A percentile compares a stretch with the other conserved stretches of the same genome.
Evolutionary conservation across 805 yeast species (phyloP).

Genomic region (Hanseniaspora pseudoguilliermondii): DNA sequence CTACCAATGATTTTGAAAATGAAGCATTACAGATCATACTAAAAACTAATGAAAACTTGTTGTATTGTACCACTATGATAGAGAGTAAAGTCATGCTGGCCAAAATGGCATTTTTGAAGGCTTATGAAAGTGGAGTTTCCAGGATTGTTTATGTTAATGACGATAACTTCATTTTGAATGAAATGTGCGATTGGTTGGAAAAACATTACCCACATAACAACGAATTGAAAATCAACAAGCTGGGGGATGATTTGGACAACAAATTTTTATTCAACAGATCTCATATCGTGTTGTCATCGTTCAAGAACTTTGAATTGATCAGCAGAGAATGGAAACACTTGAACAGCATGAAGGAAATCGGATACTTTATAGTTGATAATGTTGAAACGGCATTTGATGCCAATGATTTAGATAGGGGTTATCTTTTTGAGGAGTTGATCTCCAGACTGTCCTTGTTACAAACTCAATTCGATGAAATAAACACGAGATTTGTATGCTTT

Average conservation of each 20-base stretch:
- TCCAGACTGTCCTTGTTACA: slow-evolving; percentile 62
- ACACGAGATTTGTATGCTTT: slow-evolving; percentile 54
- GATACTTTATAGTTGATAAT: slow-evolving; percentile 60
- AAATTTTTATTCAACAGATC: slow-evolving; percentile 41
- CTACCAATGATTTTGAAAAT: slow-evolving; percentile 63
- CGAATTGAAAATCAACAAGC: slow-evolving; percentile 43
- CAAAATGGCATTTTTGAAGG: slow-evolving; percentile 57
- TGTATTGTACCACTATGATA: slow-evolving; percentile 65
- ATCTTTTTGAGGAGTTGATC: slow-evolving; percentile 54
- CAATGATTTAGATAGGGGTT: slow-evolving; percentile 46
- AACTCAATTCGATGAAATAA: slow-evolving; percentile 42
- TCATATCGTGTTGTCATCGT: slow-evolving; percentile 67
- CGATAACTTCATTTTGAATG: slow-evolving; percentile 41
- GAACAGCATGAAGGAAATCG: slow-evolving; percentile 54
- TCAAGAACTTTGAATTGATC: slow-evolving; percentile 58
- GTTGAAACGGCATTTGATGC: slow-evolving; percentile 37
- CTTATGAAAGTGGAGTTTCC: slow-evolving; percentile 60
- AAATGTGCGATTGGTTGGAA: slow-evolving; percentile 39
- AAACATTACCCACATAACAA: slow-evolving; percentile 36
- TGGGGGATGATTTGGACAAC: slow-evolving; percentile 47
- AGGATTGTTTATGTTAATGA: slow-evolving; percentile 66
- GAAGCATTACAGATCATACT: slow-evolving; percentile 53
- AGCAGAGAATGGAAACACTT: slow-evolving; percentile 78
- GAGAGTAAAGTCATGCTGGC: slow-evolving; percentile 62
- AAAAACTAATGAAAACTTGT: slow-evolving; percentile 42